Conservation (phyloP, 1,284 basidiomycete genomes). For the Marasmius tenuissimus region DNA sequence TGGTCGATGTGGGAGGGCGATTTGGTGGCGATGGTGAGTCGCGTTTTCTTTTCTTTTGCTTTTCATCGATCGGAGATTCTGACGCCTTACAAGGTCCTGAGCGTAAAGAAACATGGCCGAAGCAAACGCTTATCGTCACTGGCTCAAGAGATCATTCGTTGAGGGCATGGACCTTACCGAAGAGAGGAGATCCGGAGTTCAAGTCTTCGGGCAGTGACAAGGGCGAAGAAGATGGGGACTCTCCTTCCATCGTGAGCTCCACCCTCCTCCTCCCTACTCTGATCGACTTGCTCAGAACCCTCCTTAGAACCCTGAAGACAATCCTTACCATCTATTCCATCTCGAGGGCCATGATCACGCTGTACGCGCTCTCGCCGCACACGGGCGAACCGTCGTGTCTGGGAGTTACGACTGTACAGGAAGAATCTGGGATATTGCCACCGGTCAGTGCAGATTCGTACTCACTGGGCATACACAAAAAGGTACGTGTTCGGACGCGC, state of each 20-base stretch:
- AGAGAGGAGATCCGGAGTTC: slow-evolving; percentile 75
- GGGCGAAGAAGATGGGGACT: slow-evolving; percentile 73
- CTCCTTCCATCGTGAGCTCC: slow-evolving; percentile 34
- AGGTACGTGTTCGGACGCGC: slow-evolving; percentile 55
- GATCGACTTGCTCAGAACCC: slow-evolving; percentile 2
- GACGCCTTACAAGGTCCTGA: slow-evolving; percentile 19
- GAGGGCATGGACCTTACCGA: slow-evolving; percentile 87
- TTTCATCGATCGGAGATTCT: background rate
- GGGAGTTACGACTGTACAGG: slow-evolving; percentile 94
- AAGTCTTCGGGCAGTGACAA: slow-evolving; percentile 37
- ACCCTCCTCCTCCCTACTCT: slow-evolving; percentile 4
- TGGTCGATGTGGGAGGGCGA: slow-evolving; percentile 63
- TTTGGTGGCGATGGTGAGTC: slow-evolving; percentile 43
- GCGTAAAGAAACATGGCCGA: slow-evolving; percentile 77
- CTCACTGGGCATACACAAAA: slow-evolving; percentile 89
- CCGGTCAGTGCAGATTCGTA: slow-evolving; percentile 80
- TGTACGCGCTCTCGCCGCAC: slow-evolving; percentile 88
- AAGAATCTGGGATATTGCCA: slow-evolving; percentile 92
- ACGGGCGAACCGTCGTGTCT: slow-evolving; percentile 86
- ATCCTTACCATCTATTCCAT: slow-evolving; percentile 86
- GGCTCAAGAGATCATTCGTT: slow-evolving; percentile 90
- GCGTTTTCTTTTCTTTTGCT: slow-evolving; percentile 4
- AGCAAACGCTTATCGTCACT: slow-evolving; percentile 86
- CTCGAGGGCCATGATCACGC: slow-evolving; percentile 89
- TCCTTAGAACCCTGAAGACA: slow-evolving; percentile 75